Percentiles rank a stretch among this genome's conserved stretches.
Evolutionary conservation across 768 basidiomycete species (phyloP).

Genomic region (Podaxis sp.): DNA sequence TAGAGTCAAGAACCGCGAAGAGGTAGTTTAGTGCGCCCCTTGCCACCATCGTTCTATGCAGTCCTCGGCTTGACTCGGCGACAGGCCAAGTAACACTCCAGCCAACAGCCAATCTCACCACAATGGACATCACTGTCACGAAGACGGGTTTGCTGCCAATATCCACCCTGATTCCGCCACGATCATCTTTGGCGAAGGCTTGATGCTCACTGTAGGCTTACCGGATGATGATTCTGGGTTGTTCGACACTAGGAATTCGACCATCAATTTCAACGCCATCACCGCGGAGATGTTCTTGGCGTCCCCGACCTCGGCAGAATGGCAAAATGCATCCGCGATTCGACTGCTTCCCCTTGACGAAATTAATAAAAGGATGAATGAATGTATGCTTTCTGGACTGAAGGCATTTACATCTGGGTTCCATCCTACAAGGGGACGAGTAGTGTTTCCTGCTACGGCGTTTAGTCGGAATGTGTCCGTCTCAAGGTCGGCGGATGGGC

Average conservation of each 20-base stretch:
- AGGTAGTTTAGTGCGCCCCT: neutral
- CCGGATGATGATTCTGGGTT: too few relatives aligned
- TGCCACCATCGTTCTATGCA: neutral
- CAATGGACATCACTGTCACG: neutral
- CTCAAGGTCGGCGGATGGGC: neutral
- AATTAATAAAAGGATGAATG: too few relatives aligned
- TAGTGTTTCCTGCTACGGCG: neutral
- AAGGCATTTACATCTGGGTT: neutral
- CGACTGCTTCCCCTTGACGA: too few relatives aligned
- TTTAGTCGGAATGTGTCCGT: neutral
- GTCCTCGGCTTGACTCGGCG: neutral
- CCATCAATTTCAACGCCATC: too few relatives aligned
- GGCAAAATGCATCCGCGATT: too few relatives aligned
- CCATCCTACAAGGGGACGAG: neutral
- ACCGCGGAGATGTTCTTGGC: too few relatives aligned
- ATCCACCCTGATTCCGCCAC: too few relatives aligned
- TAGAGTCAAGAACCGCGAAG: neutral
- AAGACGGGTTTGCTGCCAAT: neutral
- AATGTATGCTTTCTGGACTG: neutral
- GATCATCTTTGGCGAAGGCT: too few relatives aligned
- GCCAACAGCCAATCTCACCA: neutral
- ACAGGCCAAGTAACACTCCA: neutral
- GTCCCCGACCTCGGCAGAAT: too few relatives aligned
- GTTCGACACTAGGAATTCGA: too few relatives aligned
- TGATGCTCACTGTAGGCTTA: too few relatives aligned